phyloP scores from a whole-genome alignment of 371 early-diverging fungal genomes.

The Zychaea mexicana region DNA sequence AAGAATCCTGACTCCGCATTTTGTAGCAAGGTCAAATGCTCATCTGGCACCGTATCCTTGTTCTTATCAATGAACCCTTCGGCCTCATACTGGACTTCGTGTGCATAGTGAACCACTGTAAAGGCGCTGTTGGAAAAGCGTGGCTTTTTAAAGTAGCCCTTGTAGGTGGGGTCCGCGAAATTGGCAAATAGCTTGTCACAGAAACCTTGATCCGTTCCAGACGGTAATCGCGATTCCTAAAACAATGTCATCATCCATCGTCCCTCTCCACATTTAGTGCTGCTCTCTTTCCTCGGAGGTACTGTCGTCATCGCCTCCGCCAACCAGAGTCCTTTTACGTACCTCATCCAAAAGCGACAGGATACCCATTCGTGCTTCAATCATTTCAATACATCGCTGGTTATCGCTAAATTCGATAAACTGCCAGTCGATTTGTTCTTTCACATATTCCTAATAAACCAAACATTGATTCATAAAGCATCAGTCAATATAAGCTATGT shows the following conservation, averaged over 20 bases:
- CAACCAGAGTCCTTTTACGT: slow-evolving; percentile 31
- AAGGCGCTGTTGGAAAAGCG: slow-evolving; percentile 85
- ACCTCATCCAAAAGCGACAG: slow-evolving; percentile 95
- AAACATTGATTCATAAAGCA: not conserved
- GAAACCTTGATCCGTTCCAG: slow-evolving; percentile 84
- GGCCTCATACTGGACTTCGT: slow-evolving; percentile 86
- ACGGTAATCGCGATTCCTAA: slow-evolving; percentile 85
- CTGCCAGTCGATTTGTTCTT: slow-evolving; percentile 90
- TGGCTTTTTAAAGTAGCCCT: slow-evolving; percentile 88
- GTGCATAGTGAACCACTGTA: slow-evolving; percentile 90
- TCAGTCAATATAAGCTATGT: slow-evolving; percentile 37
- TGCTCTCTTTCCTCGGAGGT: not conserved
- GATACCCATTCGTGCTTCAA: slow-evolving; percentile 96
- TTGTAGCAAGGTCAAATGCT: slow-evolving; percentile 76
- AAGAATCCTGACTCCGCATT: slow-evolving; percentile 74
- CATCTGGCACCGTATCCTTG: slow-evolving; percentile 97
- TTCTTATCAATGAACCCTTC: slow-evolving; percentile 99
- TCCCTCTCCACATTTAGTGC: not conserved
- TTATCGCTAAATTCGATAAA: slow-evolving; percentile 98
- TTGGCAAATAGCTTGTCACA: slow-evolving; percentile 84
- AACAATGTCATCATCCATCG: no score
- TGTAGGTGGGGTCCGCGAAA: slow-evolving; percentile 69
- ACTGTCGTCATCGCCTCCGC: not conserved
- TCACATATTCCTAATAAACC: slow-evolving; percentile 74
- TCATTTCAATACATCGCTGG: slow-evolving; percentile 98